Evolutionary conservation across 139 green algal species (phyloP).

Genomic region (Micractinium conductrix): DNA sequence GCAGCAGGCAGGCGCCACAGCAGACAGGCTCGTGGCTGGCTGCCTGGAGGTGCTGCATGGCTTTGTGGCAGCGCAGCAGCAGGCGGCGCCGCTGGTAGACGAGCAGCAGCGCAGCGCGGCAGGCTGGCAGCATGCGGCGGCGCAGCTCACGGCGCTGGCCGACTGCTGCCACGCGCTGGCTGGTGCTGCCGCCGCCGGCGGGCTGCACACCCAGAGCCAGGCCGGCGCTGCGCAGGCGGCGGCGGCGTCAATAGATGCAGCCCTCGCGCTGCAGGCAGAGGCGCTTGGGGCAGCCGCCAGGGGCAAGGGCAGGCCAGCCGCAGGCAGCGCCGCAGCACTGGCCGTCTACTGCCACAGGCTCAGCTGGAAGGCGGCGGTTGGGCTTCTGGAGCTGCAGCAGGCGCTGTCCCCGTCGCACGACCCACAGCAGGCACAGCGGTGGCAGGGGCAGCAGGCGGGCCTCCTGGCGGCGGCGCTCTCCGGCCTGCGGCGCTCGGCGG

Average conservation of each 20-base stretch:
- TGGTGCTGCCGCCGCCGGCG: neutral
- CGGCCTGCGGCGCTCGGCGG: neutral
- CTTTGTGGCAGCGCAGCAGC: slow-evolving; percentile 9
- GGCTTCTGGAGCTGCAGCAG: neutral
- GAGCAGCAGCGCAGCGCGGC: neutral
- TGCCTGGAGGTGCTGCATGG: neutral
- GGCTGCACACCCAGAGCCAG: neutral
- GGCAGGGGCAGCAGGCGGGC: slow-evolving; percentile 10
- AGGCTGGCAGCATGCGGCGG: neutral
- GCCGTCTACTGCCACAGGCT: slow-evolving; percentile 12
- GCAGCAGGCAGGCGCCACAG: too few species aligned
- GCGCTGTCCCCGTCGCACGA: neutral
- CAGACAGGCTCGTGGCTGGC: neutral
- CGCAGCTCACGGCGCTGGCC: neutral
- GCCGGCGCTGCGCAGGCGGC: neutral
- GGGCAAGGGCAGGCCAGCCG: neutral
- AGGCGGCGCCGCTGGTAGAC: neutral
- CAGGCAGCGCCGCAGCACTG: neutral
- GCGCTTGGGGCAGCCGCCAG: neutral
- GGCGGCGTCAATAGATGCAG: neutral
- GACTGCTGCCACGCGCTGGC: neutral
- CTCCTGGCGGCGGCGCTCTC: neutral
- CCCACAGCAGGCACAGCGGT: neutral
- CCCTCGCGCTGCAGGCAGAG: neutral
- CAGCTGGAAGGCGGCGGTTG: neutral